Conservation (phyloP, 495 filamentous ascomycete genomes). For the Talaromyces thailandensis region DNA sequence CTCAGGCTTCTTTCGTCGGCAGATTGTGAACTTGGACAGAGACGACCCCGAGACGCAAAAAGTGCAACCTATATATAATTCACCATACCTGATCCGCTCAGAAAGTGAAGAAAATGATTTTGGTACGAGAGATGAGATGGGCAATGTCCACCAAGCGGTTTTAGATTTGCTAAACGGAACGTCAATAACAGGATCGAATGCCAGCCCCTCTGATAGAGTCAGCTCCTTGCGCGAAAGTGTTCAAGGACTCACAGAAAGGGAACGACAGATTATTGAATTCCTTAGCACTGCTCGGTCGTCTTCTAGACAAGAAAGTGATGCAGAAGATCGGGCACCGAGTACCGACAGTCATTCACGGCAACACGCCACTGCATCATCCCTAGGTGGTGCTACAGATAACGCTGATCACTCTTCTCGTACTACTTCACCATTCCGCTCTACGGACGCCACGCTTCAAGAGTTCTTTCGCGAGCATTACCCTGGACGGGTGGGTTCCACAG, state of each 20-base stretch:
- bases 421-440: slow-evolving; percentile 22
- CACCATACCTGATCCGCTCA: slow-evolving; percentile 22
- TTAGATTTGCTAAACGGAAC: slow-evolving; percentile 20
- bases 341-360: slow-evolving; percentile 16
- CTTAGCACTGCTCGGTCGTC: slow-evolving; percentile 39
- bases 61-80: slow-evolving; percentile 41
- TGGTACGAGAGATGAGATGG: slow-evolving; percentile 12
- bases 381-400: slow-evolving; percentile 14
- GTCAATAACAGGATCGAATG: background rate
- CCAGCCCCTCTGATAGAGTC: background rate
- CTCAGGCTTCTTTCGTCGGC: slow-evolving; percentile 62
- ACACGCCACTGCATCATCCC: background rate
- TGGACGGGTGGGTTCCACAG: slow-evolving; percentile 13
- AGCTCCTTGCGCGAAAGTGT: slow-evolving; percentile 27
- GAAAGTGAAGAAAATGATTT: slow-evolving; percentile 15
- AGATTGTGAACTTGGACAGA: slow-evolving; percentile 58
- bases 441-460: slow-evolving; percentile 17
- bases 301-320: slow-evolving; percentile 24
- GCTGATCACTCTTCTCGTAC: slow-evolving; percentile 32
- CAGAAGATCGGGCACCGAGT: slow-evolving; percentile 23
- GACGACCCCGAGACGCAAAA: slow-evolving; percentile 42
- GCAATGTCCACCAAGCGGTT: slow-evolving; percentile 21
- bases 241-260: slow-evolving; percentile 44
- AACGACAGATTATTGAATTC: slow-evolving; percentile 51
- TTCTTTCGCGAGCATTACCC: slow-evolving; percentile 23